phyloP scores from a whole-genome alignment of 768 basidiomycete genomes.

The Rickenella mellea region DNA sequence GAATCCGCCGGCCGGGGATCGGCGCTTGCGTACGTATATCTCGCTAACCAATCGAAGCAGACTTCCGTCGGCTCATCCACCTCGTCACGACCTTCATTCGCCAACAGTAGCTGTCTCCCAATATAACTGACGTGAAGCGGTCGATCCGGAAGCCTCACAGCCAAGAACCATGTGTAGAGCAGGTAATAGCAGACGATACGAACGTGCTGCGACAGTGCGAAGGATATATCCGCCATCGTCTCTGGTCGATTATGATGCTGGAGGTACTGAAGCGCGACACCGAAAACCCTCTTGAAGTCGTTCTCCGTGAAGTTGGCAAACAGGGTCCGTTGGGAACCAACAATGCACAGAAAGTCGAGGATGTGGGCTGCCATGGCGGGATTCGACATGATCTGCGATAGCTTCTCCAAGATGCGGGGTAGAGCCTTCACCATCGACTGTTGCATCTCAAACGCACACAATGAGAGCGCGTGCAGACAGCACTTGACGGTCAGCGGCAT shows the following conservation, averaged over 20 bases:
- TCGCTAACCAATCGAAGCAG: constrained; percentile 94
- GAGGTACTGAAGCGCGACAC: constrained; percentile 88
- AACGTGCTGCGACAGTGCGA: constrained; percentile 87
- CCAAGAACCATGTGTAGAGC: constrained; percentile 92
- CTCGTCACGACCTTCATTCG: constrained; percentile 63
- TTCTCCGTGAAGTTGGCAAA: constrained; percentile 86
- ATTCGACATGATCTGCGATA: constrained; percentile 91
- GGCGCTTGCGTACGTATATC: constrained; percentile 90
- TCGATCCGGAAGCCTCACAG: constrained; percentile 73
- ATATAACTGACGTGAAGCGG: constrained; percentile 79
- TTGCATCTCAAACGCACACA: constrained; percentile 82
- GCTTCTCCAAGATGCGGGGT: constrained; percentile 72
- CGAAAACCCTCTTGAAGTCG: constrained; percentile 91
- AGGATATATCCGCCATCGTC: constrained; percentile 53
- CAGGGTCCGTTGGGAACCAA: constrained; percentile 70
- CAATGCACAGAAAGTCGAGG: constrained; percentile 79
- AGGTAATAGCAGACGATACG: constrained; percentile 83
- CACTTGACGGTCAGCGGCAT: constrained; percentile 75
- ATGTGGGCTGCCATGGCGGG: constrained; percentile 94
- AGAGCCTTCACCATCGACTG: constrained; percentile 73
- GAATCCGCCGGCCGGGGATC: constrained; percentile 84
- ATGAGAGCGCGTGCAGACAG: constrained; percentile 81
- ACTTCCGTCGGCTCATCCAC: constrained; percentile 91
- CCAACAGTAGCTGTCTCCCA: constrained; percentile 74
- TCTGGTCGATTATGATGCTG: constrained; percentile 74